Conservation (phyloP, 805 yeast genomes). For the Debaryomyces castellii region DNA sequence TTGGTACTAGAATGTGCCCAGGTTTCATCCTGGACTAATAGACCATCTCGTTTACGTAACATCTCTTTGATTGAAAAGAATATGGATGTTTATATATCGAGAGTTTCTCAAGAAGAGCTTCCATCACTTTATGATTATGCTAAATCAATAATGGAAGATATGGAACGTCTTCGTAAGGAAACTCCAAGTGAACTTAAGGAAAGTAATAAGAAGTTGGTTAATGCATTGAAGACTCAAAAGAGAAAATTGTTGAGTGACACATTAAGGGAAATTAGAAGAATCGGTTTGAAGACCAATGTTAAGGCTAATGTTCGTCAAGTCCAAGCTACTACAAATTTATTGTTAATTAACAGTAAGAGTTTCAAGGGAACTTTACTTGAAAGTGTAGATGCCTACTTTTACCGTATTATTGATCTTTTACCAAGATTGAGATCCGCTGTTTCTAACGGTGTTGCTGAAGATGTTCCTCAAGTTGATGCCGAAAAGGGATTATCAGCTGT, state of each 20-base stretch:
- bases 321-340: conserved; percentile 60
- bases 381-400: conserved; percentile 54
- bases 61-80: conserved; percentile 50
- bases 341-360: conserved; percentile 56
- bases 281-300: conserved; percentile 71
- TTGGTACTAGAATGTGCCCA: conserved; percentile 18
- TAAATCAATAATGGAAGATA: conserved; percentile 50
- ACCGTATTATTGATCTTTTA: conserved; percentile 70
- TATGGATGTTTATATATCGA: conserved; percentile 49
- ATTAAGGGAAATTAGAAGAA: conserved; percentile 66
- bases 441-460: conserved; percentile 55
- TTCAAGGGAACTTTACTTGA: conserved; percentile 38
- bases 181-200: conserved; percentile 75
- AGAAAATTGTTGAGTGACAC: conserved; percentile 74
- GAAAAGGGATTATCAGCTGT: conserved; percentile 73
- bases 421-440: conserved; percentile 76
- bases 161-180: conserved; percentile 64
- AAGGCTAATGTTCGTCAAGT: conserved; percentile 63
- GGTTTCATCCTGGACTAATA: conserved; percentile 49
- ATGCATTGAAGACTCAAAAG: conserved; percentile 80
- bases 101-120: conserved; percentile 29
- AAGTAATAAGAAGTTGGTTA: conserved; percentile 64
- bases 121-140: conserved; percentile 60
- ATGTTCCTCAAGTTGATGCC: conserved; percentile 71
- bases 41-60: conserved; percentile 59